These are phyloP conservation scores for Quercus gilva DNA, from an alignment of 306 rosid species.

Conservation along the genomic window DNA sequence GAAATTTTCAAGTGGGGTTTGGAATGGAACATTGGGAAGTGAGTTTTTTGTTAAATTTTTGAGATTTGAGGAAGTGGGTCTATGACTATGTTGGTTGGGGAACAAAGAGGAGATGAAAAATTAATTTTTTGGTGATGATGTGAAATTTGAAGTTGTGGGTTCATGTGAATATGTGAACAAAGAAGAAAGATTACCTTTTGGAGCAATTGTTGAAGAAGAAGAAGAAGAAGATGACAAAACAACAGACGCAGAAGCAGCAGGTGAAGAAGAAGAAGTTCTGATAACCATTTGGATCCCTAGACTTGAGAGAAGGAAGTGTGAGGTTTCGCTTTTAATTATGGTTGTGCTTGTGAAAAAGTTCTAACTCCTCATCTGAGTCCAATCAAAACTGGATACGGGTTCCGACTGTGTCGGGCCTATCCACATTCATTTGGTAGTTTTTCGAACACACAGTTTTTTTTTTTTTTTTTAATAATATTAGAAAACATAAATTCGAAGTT, in stretches of 20 bases:
- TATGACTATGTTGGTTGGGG: not conserved
- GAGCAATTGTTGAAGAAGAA: not conserved
- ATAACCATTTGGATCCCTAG: not conserved
- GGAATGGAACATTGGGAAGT: constrained; percentile 3
- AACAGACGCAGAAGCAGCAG: not conserved
- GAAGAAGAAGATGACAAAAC: not conserved
- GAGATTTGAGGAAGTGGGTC: constrained; percentile 7
- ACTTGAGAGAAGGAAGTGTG: not conserved
- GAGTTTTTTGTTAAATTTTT: not conserved
- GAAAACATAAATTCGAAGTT: no score
- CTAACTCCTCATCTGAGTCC: no score
- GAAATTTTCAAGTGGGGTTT: constrained; percentile 16
- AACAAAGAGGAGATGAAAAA: constrained; percentile 5
- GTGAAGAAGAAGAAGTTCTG: not conserved
- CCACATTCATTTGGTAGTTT: no score
- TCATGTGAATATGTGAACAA: constrained; percentile 5
- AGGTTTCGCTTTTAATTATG: no score
- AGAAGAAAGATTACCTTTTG: constrained; percentile 18
- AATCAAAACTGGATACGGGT: no score
- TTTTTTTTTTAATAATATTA: no score
- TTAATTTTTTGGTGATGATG: not conserved
- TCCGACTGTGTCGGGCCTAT: no score
- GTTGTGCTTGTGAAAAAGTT: no score
- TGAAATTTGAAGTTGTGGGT: constrained; percentile 7
- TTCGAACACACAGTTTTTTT: no score